Evolutionary conservation across 1,284 basidiomycete species (phyloP).

Genomic region (Ustilago sp.): DNA sequence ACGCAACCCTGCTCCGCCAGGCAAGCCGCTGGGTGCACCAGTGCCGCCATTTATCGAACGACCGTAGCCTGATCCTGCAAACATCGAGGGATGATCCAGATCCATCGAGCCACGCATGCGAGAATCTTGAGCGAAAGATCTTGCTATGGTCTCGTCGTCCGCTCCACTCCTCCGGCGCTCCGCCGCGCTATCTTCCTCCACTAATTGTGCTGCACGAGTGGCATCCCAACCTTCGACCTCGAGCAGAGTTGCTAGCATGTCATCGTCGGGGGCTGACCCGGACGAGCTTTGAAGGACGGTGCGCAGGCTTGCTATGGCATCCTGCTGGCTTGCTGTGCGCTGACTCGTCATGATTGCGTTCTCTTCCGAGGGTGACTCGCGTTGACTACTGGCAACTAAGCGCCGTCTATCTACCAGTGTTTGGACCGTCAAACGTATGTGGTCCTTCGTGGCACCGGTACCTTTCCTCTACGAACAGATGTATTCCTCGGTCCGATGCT

Average conservation of each 20-base stretch:
- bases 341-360: constrained; percentile 21
- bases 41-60: constrained; percentile 2
- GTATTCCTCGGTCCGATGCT: neutral
- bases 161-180: constrained; percentile 48
- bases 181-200: constrained; percentile 46
- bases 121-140: constrained; percentile 42
- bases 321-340: constrained; percentile 35
- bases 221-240: constrained; percentile 55
- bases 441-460: too few species aligned
- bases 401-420: too few species aligned
- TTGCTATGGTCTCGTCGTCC: constrained; percentile 50
- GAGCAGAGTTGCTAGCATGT: constrained; percentile 42
- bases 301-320: constrained; percentile 43
- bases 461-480: too few species aligned
- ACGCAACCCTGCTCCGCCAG: constrained; percentile 38
- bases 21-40: constrained; percentile 23
- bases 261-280: constrained; percentile 29
- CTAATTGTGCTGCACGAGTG: constrained; percentile 34
- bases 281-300: constrained; percentile 29
- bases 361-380: neutral
- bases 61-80: constrained; percentile 2
- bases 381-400: too few species aligned
- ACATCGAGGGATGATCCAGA: constrained; percentile 9
- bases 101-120: constrained; percentile 36
- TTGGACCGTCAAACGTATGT: too few species aligned